Evolutionary conservation across 2,329 filamentous ascomycete genomes (phyloP), one percentile per base, ranked within the genome.

Genomic region (Macrophomina phaseolina): DNA sequence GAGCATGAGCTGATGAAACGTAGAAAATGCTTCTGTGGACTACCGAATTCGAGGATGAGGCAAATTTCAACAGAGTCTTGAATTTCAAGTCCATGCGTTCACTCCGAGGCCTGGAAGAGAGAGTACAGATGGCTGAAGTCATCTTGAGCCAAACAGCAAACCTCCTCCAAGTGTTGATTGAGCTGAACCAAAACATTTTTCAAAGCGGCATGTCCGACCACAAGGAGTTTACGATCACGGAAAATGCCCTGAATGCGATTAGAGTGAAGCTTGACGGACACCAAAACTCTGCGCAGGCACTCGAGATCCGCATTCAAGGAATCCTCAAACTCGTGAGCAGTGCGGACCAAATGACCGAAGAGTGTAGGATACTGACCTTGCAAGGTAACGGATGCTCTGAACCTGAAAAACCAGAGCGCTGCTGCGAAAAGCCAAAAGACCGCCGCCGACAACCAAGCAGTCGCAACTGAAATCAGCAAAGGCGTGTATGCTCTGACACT

Each of bases 351-450:
- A 28, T 2, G 8, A 56, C 51, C 3, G 52, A n/a, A 7, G 1
- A 14, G 6, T 38, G 14, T n/a, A 8, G 3, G 28, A 12, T 40
- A 16, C 23, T 56, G 23, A 56, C 4, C 4, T 3, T 38, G 5
- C 8, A 34, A 64, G 61, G 61, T 53, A 1, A 53, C 61, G 23
- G 61, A 64, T 34, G 46, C 61, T 30, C 34, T 64, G 36, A 64
- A 64, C 36, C 46, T 64, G 14, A 51, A 51, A 7, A 64, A 64
- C n/a, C 61, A 64, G 48, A 53, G n/a, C 12, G 61, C 61, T 6
- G 46, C 61, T 11, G 61, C 48, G 11, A 30, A 18, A 45, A 42
- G 14, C 1, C 55, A 58, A 11, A 58, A 58, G 23, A 45, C 40
- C 1, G 55, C 55, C 4, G 55, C 55, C 3, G 55, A 58, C 38